phyloP scores from a whole-genome alignment of 192 early-diverging fungal species.

The Coemansia sp. region DNA sequence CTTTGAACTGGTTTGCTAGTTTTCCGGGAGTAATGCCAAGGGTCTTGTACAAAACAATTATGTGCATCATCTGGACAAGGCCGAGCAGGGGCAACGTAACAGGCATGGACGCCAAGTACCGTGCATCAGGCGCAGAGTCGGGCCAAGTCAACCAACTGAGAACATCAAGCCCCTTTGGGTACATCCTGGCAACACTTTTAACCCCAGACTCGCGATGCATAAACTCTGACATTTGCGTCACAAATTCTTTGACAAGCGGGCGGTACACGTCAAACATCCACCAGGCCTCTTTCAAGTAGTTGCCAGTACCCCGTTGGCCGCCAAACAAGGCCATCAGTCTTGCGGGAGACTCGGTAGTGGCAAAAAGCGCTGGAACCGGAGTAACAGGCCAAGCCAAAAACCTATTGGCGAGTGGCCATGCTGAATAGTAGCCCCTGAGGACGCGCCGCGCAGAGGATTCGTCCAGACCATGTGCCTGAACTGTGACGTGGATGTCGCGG shows the following conservation, averaged over 20 bases:
- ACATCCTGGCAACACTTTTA: slow-evolving; percentile 52
- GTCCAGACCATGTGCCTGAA: slow-evolving; percentile 6
- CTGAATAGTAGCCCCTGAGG: slow-evolving; percentile 18
- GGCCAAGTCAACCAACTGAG: slow-evolving; percentile 72
- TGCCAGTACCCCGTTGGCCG: slow-evolving; percentile 84
- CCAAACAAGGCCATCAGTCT: slow-evolving; percentile 82
- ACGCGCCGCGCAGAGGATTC: slow-evolving; percentile 2
- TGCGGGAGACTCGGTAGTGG: slow-evolving; percentile 45
- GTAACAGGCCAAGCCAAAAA: background rate
- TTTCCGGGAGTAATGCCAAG: slow-evolving; percentile 56
- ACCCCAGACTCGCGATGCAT: slow-evolving; percentile 57
- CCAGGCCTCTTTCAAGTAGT: slow-evolving; percentile 78
- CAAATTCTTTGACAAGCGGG: slow-evolving; percentile 66
- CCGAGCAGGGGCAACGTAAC: slow-evolving; percentile 82
- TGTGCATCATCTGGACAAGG: slow-evolving; percentile 81
- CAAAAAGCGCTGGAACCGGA: slow-evolving; percentile 14
- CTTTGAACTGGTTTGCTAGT: slow-evolving; percentile 23
- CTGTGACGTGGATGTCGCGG: slow-evolving; percentile 12
- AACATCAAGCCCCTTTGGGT: slow-evolving; percentile 71
- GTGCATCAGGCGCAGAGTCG: slow-evolving; percentile 64
- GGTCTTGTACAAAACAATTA: slow-evolving; percentile 66
- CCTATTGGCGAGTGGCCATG: slow-evolving; percentile 3
- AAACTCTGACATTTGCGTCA: slow-evolving; percentile 69
- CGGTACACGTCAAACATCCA: slow-evolving; percentile 72
- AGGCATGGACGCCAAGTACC: slow-evolving; percentile 67